These are phyloP conservation scores for Paecilomyces dactylethromorphus DNA, from an alignment of 2,329 filamentous ascomycete genomes.

Conservation along the genomic window DNA sequence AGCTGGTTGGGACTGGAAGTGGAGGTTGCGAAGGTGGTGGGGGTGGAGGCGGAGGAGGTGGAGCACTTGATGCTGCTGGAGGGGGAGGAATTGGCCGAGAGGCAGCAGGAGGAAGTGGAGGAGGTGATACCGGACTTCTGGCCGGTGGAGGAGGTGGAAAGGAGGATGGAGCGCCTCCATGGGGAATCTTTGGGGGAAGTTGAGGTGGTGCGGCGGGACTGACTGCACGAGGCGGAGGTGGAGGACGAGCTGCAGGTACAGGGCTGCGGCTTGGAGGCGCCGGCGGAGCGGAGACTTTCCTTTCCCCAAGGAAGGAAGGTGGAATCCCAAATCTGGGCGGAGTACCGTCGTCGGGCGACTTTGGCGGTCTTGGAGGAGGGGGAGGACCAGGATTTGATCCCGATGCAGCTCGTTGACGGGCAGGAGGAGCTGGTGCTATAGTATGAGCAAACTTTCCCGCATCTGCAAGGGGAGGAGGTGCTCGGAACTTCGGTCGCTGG, in stretches of 20 bases:
- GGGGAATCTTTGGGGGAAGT: slow-evolving; percentile 39
- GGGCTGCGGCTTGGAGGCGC: slow-evolving; percentile 65
- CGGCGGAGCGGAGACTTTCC: slow-evolving; percentile 58
- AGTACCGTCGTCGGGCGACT: slow-evolving; percentile 63
- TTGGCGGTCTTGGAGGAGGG: slow-evolving; percentile 62
- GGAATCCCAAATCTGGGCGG: slow-evolving; percentile 66
- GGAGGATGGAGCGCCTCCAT: slow-evolving; percentile 22
- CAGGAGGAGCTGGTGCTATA: slow-evolving; percentile 40
- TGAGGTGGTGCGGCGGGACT: slow-evolving; percentile 43
- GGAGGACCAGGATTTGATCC: slow-evolving; percentile 53
- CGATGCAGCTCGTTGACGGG: slow-evolving; percentile 45
- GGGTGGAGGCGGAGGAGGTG: slow-evolving; percentile 39
- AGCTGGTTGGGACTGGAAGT: slow-evolving; percentile 14
- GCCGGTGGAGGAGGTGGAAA: slow-evolving; percentile 51
- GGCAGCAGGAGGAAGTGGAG: slow-evolving; percentile 40
- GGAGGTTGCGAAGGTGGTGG: slow-evolving; percentile 27
- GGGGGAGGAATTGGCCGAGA: slow-evolving; percentile 21
- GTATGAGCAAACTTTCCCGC: slow-evolving; percentile 75
- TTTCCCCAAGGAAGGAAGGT: slow-evolving; percentile 66
- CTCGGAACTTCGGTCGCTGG: slow-evolving; percentile 66
- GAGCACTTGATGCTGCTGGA: slow-evolving; percentile 28
- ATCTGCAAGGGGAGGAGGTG: slow-evolving; percentile 80
- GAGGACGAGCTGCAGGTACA: slow-evolving; percentile 55
- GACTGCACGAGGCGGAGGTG: slow-evolving; percentile 50
- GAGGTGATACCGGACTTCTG: slow-evolving; percentile 29